Evolutionary conservation across 176 grass and related monocot species (phyloP), one percentile per base, ranked within the genome.

Genomic region (Oryza coarctata): DNA sequence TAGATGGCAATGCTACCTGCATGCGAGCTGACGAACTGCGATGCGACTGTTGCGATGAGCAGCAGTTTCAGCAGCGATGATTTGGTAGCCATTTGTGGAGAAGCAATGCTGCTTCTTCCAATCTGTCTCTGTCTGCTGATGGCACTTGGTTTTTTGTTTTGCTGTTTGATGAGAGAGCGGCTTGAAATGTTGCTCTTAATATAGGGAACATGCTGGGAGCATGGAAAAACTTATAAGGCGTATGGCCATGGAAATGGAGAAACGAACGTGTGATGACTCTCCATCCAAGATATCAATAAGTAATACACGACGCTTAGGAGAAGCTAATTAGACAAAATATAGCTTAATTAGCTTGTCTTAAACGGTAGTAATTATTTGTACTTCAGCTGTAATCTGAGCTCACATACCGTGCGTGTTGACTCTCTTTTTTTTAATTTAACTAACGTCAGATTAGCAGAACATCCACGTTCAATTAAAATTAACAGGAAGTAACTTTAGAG

Each of bases 1-100:
- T 92, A 92, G 61, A 89, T 28, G 2, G 83, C 66, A 20, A 92
- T 89, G 31, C 34, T 27, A 0, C 87, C 80, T 1, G 83, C 76
- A 0, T 87, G 83, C 9, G 45, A 44, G 13, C 76, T 43, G 9
- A 17, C 34, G 9, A 79, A 64, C 22, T 65, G 72, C 0, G 25
- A 23, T n/a, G 14, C 10, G 0, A 62, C 61, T 74, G 44, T 20
- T 79, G 86, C 75, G 11, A 84, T n/a, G 2, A 79, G 68, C 34
- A 84, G 69, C n/a, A 88, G 60, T 17, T 77, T 67, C 26, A 73
- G 27, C 14, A 79, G 20, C 0, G 28, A 34, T 83, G 86, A 44
- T 29, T 29, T 73, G 17, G 1, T 45, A 18, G 75, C 57, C 86
- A 83, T 83, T 2, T 57, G 9, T 76, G n/a, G 13, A 38, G 50